phyloP scores from a whole-genome alignment of 208 protist genomes.

The Wallacemonas sp. region DNA sequence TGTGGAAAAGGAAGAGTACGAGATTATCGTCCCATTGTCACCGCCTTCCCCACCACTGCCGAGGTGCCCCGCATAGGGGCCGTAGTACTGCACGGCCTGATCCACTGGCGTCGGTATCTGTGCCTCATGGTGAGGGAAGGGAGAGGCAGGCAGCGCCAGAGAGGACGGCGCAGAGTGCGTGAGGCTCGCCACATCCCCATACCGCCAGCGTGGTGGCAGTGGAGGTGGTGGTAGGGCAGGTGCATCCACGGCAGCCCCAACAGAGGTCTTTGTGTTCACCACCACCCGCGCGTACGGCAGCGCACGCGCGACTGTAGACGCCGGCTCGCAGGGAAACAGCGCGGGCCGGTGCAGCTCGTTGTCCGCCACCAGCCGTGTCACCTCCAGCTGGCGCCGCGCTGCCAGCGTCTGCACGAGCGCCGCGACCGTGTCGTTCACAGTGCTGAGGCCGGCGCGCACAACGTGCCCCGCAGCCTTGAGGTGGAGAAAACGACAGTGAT shows the following conservation, averaged over 20 bases:
- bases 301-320: neutral
- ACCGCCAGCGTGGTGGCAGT: neutral
- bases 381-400: neutral
- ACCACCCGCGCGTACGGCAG: conserved; percentile 2
- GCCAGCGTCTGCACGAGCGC: neutral
- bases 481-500: neutral
- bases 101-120: too few species aligned
- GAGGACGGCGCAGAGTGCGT: neutral
- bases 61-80: neutral
- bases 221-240: too few species aligned
- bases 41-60: neutral
- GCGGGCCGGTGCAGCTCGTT: conserved; percentile 3
- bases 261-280: neutral
- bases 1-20: conserved; percentile 11
- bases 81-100: conserved; percentile 4
- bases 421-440: neutral
- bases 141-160: too few species aligned
- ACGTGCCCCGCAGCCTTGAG: conserved; percentile 6
- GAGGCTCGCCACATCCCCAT: neutral
- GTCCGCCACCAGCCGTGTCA: conserved; percentile 7
- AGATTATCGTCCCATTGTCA: neutral
- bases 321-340: conserved; percentile 4
- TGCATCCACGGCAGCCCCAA: neutral
- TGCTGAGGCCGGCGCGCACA: neutral
- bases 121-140: too few species aligned